Conservation (phyloP, 1,139 yeast genomes). For the Kluyveromyces sp. region DNA sequence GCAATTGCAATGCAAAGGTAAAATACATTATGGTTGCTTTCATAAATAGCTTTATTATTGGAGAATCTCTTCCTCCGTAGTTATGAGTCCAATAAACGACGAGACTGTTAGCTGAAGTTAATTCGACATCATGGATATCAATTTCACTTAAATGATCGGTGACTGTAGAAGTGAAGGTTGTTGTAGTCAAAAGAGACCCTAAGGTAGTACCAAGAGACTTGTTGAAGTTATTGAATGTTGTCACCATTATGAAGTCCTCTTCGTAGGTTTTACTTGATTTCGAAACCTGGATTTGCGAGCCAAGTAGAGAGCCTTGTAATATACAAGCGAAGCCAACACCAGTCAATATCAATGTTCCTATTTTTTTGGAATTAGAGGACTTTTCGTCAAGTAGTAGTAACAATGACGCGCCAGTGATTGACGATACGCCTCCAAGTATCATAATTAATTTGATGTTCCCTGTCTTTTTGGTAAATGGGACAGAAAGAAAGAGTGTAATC, state of each 20-base stretch:
- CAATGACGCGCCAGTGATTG: conserved; percentile 48
- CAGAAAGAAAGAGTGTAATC: conserved; percentile 39
- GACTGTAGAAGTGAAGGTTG: conserved; percentile 3
- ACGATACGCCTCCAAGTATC: conserved; percentile 37
- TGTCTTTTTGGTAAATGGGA: conserved; percentile 40
- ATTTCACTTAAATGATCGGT: not conserved
- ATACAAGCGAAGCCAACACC: conserved; percentile 51
- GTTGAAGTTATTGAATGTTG: conserved; percentile 15
- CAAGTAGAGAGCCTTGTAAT: conserved; percentile 45
- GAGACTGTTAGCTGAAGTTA: not conserved
- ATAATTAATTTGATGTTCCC: conserved; percentile 44
- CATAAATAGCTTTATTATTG: not conserved
- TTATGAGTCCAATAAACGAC: not conserved
- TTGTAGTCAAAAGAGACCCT: conserved; percentile 6
- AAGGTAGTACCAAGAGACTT: conserved; percentile 13
- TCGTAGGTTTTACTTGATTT: conserved; percentile 10
- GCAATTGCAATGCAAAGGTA: not conserved
- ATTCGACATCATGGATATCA: not conserved
- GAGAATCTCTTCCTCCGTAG: not conserved
- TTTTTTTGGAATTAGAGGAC: conserved; percentile 34
- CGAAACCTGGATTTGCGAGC: conserved; percentile 40
- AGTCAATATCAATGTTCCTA: conserved; percentile 47
- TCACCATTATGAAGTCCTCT: conserved; percentile 17
- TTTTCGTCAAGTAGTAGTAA: conserved; percentile 35
- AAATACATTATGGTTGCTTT: not conserved